A percentile compares a stretch with the other conserved stretches of the same genome.
phyloP scores from a whole-genome alignment of 768 basidiomycete genomes.

The Mrakia blollopis region DNA sequence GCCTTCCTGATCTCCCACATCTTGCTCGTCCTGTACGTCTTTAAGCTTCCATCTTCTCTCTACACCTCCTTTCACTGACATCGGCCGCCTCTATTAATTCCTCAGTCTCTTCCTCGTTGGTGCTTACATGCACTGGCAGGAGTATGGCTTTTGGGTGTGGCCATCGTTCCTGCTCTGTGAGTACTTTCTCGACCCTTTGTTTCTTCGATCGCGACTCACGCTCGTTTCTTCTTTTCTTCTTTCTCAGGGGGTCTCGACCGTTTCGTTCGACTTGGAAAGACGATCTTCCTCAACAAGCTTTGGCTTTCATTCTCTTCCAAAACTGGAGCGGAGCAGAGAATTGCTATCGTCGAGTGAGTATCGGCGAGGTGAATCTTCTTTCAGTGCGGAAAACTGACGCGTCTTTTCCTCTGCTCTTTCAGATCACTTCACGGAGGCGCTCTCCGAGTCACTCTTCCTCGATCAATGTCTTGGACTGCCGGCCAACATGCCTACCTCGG shows the following conservation, averaged over 20 bases:
- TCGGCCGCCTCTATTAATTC: neutral
- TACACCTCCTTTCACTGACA: neutral
- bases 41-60: too few species aligned
- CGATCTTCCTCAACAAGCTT: constrained; percentile 41
- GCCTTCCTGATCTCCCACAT: constrained; percentile 44
- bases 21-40: constrained; percentile 35
- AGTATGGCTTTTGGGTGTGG: constrained; percentile 33
- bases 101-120: constrained; percentile 33
- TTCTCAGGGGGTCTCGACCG: constrained; percentile 38
- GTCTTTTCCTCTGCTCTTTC: too few species aligned
- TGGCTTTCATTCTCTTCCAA: constrained; percentile 33
- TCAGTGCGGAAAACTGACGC: too few species aligned
- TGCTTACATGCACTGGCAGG: constrained; percentile 38
- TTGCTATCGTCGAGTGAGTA: neutral
- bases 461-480: constrained; percentile 36
- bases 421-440: constrained; percentile 19
- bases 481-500: constrained; percentile 43
- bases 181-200: neutral
- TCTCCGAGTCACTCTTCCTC: constrained; percentile 13
- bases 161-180: constrained; percentile 26
- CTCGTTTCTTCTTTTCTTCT: neutral
- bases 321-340: neutral
- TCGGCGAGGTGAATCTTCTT: too few species aligned
- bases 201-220: neutral
- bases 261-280: constrained; percentile 36